These are phyloP conservation scores for Sporisorium reilianum DNA, from an alignment of 1,284 basidiomycete species.

Conservation along the genomic window DNA sequence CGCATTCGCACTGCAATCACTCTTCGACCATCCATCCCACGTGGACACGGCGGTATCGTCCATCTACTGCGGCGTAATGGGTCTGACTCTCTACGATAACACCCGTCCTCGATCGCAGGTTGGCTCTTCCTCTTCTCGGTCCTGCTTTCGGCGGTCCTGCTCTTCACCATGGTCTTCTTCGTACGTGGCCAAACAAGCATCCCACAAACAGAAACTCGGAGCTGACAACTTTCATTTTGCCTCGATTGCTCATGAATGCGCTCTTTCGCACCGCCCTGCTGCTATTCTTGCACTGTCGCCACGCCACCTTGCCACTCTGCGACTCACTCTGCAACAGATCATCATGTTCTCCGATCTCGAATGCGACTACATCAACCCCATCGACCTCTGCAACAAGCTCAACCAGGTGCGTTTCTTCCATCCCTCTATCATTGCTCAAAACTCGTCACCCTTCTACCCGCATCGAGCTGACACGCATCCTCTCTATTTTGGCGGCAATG, in stretches of 20 bases:
- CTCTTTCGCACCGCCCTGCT: not conserved
- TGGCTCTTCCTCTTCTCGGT: conserved; percentile 68
- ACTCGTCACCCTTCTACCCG: no score
- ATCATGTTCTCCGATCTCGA: conserved; percentile 85
- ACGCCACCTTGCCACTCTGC: not conserved
- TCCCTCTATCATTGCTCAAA: not conserved
- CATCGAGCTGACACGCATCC: not conserved
- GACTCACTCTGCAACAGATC: conserved; percentile 75
- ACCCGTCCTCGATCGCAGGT: conserved; percentile 29
- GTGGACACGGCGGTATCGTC: not conserved
- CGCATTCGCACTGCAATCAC: not conserved
- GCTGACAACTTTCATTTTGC: conserved; percentile 9
- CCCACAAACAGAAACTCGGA: not conserved
- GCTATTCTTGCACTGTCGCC: not conserved
- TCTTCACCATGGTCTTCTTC: conserved; percentile 69
- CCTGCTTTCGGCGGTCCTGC: conserved; percentile 65
- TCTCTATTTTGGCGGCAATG: not conserved
- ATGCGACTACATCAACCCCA: conserved; percentile 95
- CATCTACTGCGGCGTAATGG: not conserved
- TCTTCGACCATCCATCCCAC: not conserved
- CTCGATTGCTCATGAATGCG: not conserved
- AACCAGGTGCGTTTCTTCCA: conserved; percentile 80
- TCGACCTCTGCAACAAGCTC: conserved; percentile 99
- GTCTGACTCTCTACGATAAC: not conserved
- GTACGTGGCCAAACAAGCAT: conserved; percentile 38